These are phyloP conservation scores for Pythium monospermum DNA, from an alignment of 352 stramenopile species.

Conservation along the genomic window DNA sequence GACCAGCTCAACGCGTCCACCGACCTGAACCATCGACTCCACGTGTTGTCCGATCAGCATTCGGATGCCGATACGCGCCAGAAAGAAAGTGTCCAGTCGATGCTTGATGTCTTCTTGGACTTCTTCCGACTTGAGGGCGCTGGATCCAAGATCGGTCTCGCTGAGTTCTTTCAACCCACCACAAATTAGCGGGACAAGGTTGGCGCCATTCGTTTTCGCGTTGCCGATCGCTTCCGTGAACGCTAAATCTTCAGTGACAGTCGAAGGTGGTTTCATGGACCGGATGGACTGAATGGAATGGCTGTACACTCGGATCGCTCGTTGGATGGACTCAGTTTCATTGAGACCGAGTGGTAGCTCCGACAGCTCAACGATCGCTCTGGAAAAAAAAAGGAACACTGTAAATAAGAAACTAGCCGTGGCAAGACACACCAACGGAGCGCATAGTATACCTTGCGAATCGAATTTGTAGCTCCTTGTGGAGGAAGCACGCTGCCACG, in stretches of 20 bases:
- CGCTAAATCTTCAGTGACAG: slow-evolving; percentile 37
- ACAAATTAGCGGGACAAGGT: slow-evolving; percentile 78
- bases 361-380: slow-evolving; percentile 67
- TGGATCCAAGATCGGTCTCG: slow-evolving; percentile 52
- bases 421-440: no score
- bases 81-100: slow-evolving; percentile 97
- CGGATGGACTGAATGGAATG: slow-evolving; percentile 49
- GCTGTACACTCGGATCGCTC: slow-evolving; percentile 60
- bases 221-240: slow-evolving; percentile 61
- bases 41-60: slow-evolving; percentile 96
- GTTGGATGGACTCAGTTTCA: slow-evolving; percentile 51
- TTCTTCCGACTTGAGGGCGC: slow-evolving; percentile 47
- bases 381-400: slow-evolving; percentile 8
- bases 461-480: slow-evolving; percentile 74
- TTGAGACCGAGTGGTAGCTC: slow-evolving; percentile 65
- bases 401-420: no score
- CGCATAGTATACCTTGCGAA: slow-evolving; percentile 56
- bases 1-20: slow-evolving; percentile 66
- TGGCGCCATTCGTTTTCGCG: slow-evolving; percentile 51
- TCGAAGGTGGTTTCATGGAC: slow-evolving; percentile 33
- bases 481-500: slow-evolving; percentile 61
- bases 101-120: slow-evolving; percentile 73
- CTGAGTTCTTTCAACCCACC: slow-evolving; percentile 67
- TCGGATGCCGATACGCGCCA: slow-evolving; percentile 97
- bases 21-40: slow-evolving; percentile 50